Base-by-base conservation (phyloP, 306 rosid genomes). In the Sphenostylis stenocarpa region DNA sequence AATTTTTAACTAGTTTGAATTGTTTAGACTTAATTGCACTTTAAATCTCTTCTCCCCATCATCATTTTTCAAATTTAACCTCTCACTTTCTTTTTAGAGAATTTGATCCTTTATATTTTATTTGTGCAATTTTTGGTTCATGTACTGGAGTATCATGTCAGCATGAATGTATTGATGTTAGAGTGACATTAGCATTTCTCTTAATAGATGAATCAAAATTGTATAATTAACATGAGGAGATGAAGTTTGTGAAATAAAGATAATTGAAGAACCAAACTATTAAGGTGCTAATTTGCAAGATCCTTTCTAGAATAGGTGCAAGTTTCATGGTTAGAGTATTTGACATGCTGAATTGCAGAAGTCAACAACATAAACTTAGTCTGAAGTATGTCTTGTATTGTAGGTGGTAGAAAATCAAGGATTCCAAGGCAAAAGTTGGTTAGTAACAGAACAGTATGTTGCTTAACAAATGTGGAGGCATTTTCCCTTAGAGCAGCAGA, bases 401-500 rank as follows among this genome's bases (percentile, higher is more conserved):
- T 76, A 94, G 98, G 84, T 70, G 88, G 77, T 56, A 81, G 67
- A 79, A 90, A 82, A 77, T 66, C 82, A 43, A 85, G 86, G 82
- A 53, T 86, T 76, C 92, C 94, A 58, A 90, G 85, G 71, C 97
- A 85, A 23, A 82, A 89, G 77, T 77, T 94, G 84, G 76, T 83
- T 38, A 80, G 97, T 88, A 90, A 72, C 80, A 77, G 97, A 84
- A 90, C 77, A 14, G 94, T 94, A 48, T 19, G 4, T 44, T 94
- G 97, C 89, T 64, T 85, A 81, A 86, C 96, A 17, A 90, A 94
- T 62, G 92, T 94, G 45, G 97, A 91, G 81, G 96, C 94, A 66
- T 91, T 91, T 84, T 80, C 97, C n/a, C 91, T 94, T 67, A 82
- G 85, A 34, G 91, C 86, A 7, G 86, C 84, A 53, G 98, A 94